Percentiles rank a stretch among this genome's conserved stretches.
Evolutionary conservation across 169 alveolate species (phyloP).

Genomic region (Plasmodium inui): DNA sequence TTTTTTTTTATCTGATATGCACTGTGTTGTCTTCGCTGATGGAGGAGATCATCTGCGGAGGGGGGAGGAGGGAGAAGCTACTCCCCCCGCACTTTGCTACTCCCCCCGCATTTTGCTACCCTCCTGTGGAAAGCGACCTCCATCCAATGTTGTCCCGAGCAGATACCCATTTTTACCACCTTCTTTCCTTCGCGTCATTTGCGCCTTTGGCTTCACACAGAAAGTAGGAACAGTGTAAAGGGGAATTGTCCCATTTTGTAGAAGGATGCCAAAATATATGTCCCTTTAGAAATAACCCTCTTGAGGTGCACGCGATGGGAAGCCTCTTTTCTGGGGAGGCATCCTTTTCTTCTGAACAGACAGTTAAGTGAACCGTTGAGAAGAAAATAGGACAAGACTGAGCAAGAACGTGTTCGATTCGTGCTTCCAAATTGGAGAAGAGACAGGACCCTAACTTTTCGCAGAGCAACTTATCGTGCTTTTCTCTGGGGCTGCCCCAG

Average conservation of each 20-base stretch:
- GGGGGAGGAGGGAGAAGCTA: neutral
- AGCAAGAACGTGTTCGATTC: neutral
- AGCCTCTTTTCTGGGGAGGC: neutral
- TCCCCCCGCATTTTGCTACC: too few relatives aligned
- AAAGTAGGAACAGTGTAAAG: neutral
- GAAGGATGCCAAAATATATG: neutral
- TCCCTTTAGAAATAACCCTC: neutral
- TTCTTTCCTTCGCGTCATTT: neutral
- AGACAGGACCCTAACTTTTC: neutral
- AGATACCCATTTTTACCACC: neutral
- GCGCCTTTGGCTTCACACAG: neutral
- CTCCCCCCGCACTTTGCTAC: too few relatives aligned
- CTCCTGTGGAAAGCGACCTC: neutral
- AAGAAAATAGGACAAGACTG: neutral
- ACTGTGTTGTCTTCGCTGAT: neutral
- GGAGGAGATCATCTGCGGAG: neutral
- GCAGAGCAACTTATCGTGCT: neutral
- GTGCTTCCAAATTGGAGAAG: neutral
- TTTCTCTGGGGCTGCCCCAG: neutral
- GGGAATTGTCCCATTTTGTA: neutral
- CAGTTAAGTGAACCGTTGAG: neutral
- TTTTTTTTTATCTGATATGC: neutral
- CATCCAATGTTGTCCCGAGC: neutral
- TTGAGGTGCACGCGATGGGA: neutral
- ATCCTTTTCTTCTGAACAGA: neutral